Evolutionary conservation across 345 rosid genomes (phyloP).

Genomic region (Aquilaria sinensis): DNA sequence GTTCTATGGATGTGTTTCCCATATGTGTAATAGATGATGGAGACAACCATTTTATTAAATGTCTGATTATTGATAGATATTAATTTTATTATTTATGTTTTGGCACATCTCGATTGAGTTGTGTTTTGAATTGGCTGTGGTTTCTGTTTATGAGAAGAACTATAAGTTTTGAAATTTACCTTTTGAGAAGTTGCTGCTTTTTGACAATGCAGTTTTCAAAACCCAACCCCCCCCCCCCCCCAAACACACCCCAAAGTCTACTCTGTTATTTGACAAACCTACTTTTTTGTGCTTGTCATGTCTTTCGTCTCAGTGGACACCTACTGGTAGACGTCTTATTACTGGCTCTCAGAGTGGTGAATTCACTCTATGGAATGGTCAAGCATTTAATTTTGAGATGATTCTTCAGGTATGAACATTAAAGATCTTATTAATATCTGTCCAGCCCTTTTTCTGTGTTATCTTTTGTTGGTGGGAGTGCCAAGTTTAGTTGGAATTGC

Average conservation of each 20-base stretch:
- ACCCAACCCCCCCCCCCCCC: not conserved
- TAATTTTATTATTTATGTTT: too few species aligned
- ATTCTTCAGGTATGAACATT: slow-evolving; percentile 68
- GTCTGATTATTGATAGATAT: too few species aligned
- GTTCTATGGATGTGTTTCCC: too few species aligned
- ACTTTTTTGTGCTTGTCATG: not conserved
- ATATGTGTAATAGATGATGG: too few species aligned
- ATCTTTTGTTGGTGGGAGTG: too few species aligned
- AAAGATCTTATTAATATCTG: not conserved
- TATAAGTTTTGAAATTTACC: too few species aligned
- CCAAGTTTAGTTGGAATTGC: too few species aligned
- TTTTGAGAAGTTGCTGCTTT: too few species aligned
- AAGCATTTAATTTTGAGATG: slow-evolving; percentile 95
- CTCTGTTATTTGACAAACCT: not conserved
- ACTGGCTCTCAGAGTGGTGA: slow-evolving; percentile 98
- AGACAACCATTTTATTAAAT: too few species aligned
- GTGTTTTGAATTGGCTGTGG: too few species aligned
- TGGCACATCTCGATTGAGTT: too few species aligned
- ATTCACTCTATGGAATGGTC: slow-evolving; percentile 99
- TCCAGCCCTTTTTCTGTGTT: slow-evolving; percentile 6
- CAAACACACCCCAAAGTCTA: not conserved
- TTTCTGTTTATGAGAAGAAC: too few species aligned
- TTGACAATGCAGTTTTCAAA: not conserved
- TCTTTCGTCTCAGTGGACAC: slow-evolving; percentile 74
- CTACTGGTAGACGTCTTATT: slow-evolving; percentile 92